phyloP scores from a whole-genome alignment of 352 stramenopile genomes.

The Aphanomyces invadans region DNA sequence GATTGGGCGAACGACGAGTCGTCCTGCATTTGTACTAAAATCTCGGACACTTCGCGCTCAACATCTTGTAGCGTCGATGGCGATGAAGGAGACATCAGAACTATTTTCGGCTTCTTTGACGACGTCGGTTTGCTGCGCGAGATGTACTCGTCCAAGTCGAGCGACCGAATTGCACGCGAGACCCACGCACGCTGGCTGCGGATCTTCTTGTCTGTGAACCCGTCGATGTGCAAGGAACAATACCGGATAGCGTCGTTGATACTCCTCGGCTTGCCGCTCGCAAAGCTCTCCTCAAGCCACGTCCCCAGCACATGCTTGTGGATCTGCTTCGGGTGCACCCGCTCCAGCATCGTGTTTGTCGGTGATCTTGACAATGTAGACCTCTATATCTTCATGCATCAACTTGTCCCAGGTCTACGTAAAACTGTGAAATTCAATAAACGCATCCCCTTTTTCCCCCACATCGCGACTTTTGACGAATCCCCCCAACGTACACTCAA shows the following conservation, averaged over 20 bases:
- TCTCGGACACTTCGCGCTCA: not conserved
- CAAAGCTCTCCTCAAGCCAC: conserved; percentile 10
- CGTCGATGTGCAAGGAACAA: conserved; percentile 8
- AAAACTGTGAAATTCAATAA: not conserved
- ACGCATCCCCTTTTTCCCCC: not conserved
- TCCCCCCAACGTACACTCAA: no score
- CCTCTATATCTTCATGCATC: not conserved
- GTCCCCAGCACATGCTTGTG: conserved; percentile 12
- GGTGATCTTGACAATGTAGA: conserved; percentile 5
- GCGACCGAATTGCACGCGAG: conserved; percentile 8
- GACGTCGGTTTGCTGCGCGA: not conserved
- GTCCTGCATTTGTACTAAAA: not conserved
- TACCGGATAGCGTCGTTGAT: conserved; percentile 4
- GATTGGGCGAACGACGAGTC: not conserved
- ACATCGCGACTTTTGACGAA: not conserved
- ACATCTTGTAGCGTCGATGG: not conserved
- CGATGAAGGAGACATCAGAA: not conserved
- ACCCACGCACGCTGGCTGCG: conserved; percentile 4
- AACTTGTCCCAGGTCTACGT: not conserved
- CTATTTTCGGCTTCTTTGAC: not conserved
- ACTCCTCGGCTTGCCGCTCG: conserved; percentile 3
- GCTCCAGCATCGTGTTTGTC: not conserved
- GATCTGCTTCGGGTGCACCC: conserved; percentile 3
- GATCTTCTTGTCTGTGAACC: conserved; percentile 9
- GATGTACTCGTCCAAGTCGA: conserved; percentile 11